Percentiles rank a stretch among this genome's conserved stretches.
phyloP scores from a whole-genome alignment of 2,329 filamentous ascomycete genomes.

The Phialophora tarda region DNA sequence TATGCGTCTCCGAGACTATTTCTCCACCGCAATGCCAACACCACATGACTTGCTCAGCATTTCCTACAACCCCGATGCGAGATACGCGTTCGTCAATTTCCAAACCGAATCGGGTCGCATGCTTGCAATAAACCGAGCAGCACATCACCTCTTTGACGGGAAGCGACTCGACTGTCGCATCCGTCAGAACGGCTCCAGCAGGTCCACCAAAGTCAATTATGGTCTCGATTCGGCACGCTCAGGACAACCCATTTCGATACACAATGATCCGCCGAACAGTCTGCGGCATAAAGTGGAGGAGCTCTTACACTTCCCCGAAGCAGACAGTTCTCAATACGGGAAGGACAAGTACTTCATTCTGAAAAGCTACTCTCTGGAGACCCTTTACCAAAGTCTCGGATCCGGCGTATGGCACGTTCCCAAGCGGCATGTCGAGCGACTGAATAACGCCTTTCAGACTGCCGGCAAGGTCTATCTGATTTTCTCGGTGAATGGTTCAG shows the following conservation, averaged over 20 bases:
- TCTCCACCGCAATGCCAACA: conserved; percentile 14
- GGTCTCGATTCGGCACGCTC: conserved; percentile 8
- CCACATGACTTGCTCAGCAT: conserved; percentile 28
- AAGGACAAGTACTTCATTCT: conserved; percentile 33
- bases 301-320: conserved; percentile 27
- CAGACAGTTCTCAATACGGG: conserved; percentile 22
- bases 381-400: conserved; percentile 30
- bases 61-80: conserved; percentile 32
- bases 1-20: conserved; percentile 32
- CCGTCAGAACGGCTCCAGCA: conserved; percentile 21
- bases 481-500: conserved; percentile 33
- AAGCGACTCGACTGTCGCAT: conserved; percentile 33
- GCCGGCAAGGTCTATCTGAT: conserved; percentile 30
- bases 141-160: conserved; percentile 26
- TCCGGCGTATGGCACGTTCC: conserved; percentile 29
- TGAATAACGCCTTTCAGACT: conserved; percentile 34
- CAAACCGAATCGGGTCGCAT: conserved; percentile 20
- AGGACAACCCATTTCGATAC: conserved; percentile 16
- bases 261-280: conserved; percentile 6
- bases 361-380: conserved; percentile 31
- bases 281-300: conserved; percentile 26
- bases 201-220: conserved; percentile 35
- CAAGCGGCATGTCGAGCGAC: conserved; percentile 28
- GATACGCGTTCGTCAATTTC: conserved; percentile 35
- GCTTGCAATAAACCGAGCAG: conserved; percentile 28